Percentiles rank a stretch among this genome's conserved stretches.
Evolutionary conservation across 1,284 basidiomycete species (phyloP).

Genomic region (Sparassis latifolia): DNA sequence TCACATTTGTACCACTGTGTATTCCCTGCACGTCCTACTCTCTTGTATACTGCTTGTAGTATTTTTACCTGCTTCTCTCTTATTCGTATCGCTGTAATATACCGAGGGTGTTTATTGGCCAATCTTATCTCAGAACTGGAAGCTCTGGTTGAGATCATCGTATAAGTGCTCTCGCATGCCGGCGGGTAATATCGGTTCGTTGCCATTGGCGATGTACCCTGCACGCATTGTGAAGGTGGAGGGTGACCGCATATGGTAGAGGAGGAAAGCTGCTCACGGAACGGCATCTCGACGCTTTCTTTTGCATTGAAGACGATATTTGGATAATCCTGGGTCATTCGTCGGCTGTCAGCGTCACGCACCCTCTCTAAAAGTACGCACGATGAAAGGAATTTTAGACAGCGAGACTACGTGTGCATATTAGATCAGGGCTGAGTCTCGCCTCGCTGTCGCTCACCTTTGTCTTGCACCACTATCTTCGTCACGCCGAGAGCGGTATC

Average conservation of each 20-base stretch:
- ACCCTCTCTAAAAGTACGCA: constrained; percentile 24
- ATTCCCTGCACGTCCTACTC: neutral
- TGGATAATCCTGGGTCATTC: constrained; percentile 61
- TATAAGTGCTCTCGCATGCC: constrained; percentile 85
- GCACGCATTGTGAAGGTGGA: constrained; percentile 1
- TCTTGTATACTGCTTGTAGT: too few species aligned
- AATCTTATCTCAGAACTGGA: constrained; percentile 55
- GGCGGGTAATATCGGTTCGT: constrained; percentile 72
- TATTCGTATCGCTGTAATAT: neutral
- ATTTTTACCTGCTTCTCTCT: neutral
- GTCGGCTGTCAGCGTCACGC: neutral
- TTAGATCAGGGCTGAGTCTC: neutral
- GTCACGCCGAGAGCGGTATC: constrained; percentile 95
- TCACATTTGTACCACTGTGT: neutral
- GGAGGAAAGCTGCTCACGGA: constrained; percentile 48
- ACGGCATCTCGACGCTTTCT: constrained; percentile 94
- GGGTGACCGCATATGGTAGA: neutral
- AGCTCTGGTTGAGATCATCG: constrained; percentile 81
- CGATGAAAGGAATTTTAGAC: constrained; percentile 67
- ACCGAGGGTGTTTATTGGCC: neutral
- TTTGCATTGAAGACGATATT: constrained; percentile 78
- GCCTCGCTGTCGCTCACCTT: constrained; percentile 33
- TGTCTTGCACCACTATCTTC: constrained; percentile 80
- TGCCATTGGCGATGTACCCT: constrained; percentile 56
- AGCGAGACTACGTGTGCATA: constrained; percentile 43